Evolutionary conservation across 2,329 filamentous ascomycete species (phyloP), one percentile per base, ranked within the genome.

Genomic region (Pezicula neosporulosa): DNA sequence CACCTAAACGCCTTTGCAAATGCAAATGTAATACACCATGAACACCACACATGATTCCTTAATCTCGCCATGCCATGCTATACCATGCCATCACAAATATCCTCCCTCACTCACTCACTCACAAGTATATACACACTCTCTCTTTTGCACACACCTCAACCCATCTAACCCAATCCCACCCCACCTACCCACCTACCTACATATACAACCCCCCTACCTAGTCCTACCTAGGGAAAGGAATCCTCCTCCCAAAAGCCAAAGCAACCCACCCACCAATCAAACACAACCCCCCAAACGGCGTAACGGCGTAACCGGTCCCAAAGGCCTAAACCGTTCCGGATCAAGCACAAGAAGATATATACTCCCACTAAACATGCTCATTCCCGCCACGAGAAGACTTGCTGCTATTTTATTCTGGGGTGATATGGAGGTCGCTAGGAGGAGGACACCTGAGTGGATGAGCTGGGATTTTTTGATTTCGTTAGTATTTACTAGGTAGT

Each of bases 301-400:
- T 1, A 87, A 52, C 13, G 85, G 85, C 46, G 85, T 87, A 12
- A 86, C 77, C 1, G 85, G 84, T 0, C 85, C 84, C 56, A 87
- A 52, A 50, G 73, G 70, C 62, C 77, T 78, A 69, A 84, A 85
- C 27, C 75, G 70, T 60, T 79, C 74, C 18, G 83, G 78, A 66
- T 86, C 78, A n/a, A 87, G 70, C 0, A 80, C 74, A 9, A 87
- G 74, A 9, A 82, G 71, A 65, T 88, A 88, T 57, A 88, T 77
- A 62, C 77, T 81, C 2, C 85, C 85, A 53, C 77, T 81, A 68
- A 87, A 87, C 74, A 86, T 77, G 4, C 80, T 81, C 72, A 87
- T 86, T 47, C 85, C 84, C 0, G 80, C 80, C 0, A 79, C 78
- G 63, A 87, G 80, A n/a, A 86, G 70, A 2, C 69, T 68, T 48